These are phyloP conservation scores for Penicillium antarcticum DNA, from an alignment of 495 filamentous ascomycete genomes.

Conservation along the genomic window DNA sequence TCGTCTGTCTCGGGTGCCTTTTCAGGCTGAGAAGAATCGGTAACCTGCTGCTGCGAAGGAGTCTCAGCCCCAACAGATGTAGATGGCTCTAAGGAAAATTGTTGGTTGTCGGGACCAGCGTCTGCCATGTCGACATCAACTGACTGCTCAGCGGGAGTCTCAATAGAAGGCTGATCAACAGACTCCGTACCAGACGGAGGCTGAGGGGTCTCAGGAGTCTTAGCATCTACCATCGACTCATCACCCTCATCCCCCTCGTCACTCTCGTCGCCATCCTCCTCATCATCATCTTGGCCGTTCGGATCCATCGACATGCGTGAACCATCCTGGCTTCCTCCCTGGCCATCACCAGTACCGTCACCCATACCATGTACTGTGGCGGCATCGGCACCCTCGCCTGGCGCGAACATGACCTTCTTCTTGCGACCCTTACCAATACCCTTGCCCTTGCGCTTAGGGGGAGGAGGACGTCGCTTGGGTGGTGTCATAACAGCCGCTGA, in stretches of 20 bases:
- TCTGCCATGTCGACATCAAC: constrained; percentile 26
- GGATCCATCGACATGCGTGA: constrained; percentile 36
- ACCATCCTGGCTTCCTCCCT: constrained; percentile 35
- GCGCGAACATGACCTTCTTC: constrained; percentile 58
- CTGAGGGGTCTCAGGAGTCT: constrained; percentile 39
- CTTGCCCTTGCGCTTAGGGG: constrained; percentile 72
- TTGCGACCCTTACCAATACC: constrained; percentile 64
- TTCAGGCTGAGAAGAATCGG: constrained; percentile 1
- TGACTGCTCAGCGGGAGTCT: constrained; percentile 18
- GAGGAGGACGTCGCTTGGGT: constrained; percentile 63
- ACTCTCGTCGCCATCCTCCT: constrained; percentile 40
- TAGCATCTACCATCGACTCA: constrained; percentile 53
- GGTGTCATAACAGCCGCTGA: constrained; percentile 41
- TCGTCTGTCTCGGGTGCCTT: neutral
- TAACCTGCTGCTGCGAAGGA: neutral
- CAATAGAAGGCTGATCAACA: constrained; percentile 13
- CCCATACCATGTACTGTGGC: constrained; percentile 31
- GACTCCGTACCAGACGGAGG: constrained; percentile 23
- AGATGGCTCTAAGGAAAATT: constrained; percentile 17
- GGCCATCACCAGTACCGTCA: constrained; percentile 16
- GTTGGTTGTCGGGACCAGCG: constrained; percentile 21
- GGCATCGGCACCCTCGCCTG: constrained; percentile 41
- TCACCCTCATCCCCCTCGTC: constrained; percentile 58
- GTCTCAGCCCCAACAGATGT: constrained; percentile 1
- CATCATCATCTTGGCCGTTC: constrained; percentile 41